Conservation (phyloP, 1,284 basidiomycete genomes). For the Apiotrichum gracile region DNA sequence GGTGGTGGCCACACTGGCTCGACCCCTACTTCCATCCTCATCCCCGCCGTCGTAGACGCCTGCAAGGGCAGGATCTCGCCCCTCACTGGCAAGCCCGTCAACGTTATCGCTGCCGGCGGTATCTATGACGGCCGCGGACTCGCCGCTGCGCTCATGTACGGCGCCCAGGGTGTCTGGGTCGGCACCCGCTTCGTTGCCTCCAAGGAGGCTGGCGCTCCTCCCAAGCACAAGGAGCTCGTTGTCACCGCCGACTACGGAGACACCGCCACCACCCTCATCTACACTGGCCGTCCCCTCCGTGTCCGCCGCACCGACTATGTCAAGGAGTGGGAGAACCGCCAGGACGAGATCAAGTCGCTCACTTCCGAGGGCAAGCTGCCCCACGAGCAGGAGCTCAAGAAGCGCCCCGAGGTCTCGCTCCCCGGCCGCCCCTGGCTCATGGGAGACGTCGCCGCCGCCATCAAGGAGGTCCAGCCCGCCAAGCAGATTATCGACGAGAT, state of each 20-base stretch:
- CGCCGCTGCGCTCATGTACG: conserved; percentile 75
- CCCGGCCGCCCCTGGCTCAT: conserved; percentile 51
- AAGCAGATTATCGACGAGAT: conserved; percentile 74
- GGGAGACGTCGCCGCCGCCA: conserved; percentile 69
- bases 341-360: conserved; percentile 55
- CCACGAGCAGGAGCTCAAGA: conserved; percentile 59
- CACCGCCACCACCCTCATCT: conserved; percentile 71
- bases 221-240: conserved; percentile 27
- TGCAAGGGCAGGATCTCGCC: conserved; percentile 67
- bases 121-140: conserved; percentile 77
- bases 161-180: conserved; percentile 80
- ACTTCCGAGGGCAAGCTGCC: conserved; percentile 73
- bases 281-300: conserved; percentile 78
- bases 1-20: conserved; percentile 61
- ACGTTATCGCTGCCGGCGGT: conserved; percentile 78
- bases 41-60: conserved; percentile 72
- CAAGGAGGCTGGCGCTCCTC: conserved; percentile 50
- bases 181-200: conserved; percentile 86
- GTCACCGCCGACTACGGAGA: conserved; percentile 43
- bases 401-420: conserved; percentile 16
- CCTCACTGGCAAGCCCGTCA: conserved; percentile 69
- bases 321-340: conserved; percentile 56
- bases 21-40: conserved; percentile 37
- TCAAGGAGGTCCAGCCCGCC: conserved; percentile 70
- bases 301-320: conserved; percentile 75